These are phyloP conservation scores for Globisporangium nagaii DNA, from an alignment of 352 stramenopile genomes.

Conservation along the genomic window DNA sequence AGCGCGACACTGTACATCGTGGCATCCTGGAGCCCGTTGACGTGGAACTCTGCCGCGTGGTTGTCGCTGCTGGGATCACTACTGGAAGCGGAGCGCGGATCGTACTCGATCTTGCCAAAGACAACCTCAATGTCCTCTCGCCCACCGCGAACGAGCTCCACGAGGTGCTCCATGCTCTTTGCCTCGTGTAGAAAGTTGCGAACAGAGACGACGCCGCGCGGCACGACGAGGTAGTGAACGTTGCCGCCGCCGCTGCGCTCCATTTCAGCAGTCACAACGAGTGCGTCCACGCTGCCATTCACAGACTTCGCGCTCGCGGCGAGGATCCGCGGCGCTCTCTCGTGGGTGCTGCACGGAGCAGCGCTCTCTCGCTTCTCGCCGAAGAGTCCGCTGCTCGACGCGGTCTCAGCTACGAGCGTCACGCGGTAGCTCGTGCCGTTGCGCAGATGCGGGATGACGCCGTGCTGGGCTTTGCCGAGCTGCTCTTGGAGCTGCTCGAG, in stretches of 20 bases:
- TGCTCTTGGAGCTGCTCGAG: slow-evolving; percentile 24
- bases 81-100: neutral
- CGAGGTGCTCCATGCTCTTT: slow-evolving; percentile 25
- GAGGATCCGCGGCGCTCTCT: slow-evolving; percentile 37
- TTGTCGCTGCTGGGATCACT: neutral
- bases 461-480: slow-evolving; percentile 18
- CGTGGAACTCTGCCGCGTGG: slow-evolving; percentile 18
- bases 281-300: slow-evolving; percentile 42
- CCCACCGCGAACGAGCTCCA: slow-evolving; percentile 11
- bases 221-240: slow-evolving; percentile 44
- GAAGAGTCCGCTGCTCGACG: slow-evolving; percentile 45
- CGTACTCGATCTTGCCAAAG: slow-evolving; percentile 5
- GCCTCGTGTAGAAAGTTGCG: slow-evolving; percentile 27
- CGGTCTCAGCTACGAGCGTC: slow-evolving; percentile 39
- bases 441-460: slow-evolving; percentile 31
- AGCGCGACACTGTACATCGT: slow-evolving; percentile 50
- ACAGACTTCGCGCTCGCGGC: slow-evolving; percentile 21
- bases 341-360: slow-evolving; percentile 35
- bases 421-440: slow-evolving; percentile 47
- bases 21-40: slow-evolving; percentile 38
- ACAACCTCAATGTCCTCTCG: slow-evolving; percentile 9
- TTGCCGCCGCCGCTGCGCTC: slow-evolving; percentile 29
- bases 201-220: slow-evolving; percentile 7
- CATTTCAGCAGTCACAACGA: slow-evolving; percentile 39
- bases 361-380: slow-evolving; percentile 19